A percentile compares a stretch with the other conserved stretches of the same genome.
Conservation (phyloP, 2,329 filamentous ascomycete species). For the Fusarium sp. region DNA sequence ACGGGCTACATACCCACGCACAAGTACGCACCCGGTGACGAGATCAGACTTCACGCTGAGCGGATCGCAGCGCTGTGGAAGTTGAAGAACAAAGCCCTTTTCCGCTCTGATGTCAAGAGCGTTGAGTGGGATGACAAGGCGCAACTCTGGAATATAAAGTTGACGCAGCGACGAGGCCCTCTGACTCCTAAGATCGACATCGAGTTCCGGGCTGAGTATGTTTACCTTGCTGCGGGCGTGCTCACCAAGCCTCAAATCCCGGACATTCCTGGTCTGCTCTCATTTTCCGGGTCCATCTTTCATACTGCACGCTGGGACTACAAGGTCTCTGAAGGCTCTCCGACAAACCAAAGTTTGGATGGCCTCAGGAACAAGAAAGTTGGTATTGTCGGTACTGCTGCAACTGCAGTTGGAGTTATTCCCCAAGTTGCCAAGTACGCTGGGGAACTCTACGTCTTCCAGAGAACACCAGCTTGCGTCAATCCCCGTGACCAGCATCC, state of each 20-base stretch:
- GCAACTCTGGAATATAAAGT: background rate
- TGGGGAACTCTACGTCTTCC: constrained; percentile 11
- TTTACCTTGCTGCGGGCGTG: background rate
- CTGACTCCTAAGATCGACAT: background rate
- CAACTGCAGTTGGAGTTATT: background rate
- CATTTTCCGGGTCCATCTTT: background rate
- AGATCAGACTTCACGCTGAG: constrained; percentile 1
- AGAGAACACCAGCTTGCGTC: constrained; percentile 10
- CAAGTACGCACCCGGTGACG: constrained; percentile 1
- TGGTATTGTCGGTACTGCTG: constrained; percentile 2
- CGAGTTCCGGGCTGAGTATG: background rate
- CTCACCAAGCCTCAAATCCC: constrained; percentile 3
- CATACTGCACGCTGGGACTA: constrained; percentile 9
- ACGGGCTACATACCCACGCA: background rate
- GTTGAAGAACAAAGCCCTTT: constrained; percentile 2
- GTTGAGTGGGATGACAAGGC: constrained; percentile 1
- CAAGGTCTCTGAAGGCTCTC: background rate
- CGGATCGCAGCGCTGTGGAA: background rate
- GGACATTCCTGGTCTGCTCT: background rate
- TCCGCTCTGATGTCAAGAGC: constrained; percentile 2
- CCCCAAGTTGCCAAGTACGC: constrained; percentile 8
- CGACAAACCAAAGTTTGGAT: background rate
- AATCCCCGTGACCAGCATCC: constrained; percentile 3
- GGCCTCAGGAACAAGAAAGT: constrained; percentile 1
- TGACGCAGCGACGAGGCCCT: background rate